Evolutionary conservation across 2,329 filamentous ascomycete species (phyloP), one percentile per base, ranked within the genome.

Genomic region (Sarocladium brachiariae): DNA sequence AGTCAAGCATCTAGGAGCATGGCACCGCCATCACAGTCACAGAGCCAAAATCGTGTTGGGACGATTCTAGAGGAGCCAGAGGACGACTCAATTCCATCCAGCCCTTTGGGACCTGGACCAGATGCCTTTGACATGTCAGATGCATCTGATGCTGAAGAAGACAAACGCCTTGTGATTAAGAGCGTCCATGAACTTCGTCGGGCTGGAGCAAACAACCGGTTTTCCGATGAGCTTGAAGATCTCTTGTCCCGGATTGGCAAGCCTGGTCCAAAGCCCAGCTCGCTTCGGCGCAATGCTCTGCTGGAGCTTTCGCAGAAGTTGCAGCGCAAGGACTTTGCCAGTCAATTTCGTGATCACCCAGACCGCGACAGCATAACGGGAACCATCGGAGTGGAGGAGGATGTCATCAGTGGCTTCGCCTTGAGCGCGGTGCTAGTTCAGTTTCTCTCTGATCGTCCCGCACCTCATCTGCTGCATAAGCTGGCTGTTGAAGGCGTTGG

Each of bases 311-410:
- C 76, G 1, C 71, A 75, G 39, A 82, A 80, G 58, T 70, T 84
- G 37, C 75, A 77, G 46, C 71, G 84, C 47, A 82, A 83, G 58
- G 72, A 72, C 1, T 90, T 87, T 58, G 71, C 80, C 24, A 73
- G 75, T 16, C 83, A 87, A 54, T 90, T 96, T 58, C 76, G 86
- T 18, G 84, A 90, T 54, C 84, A 89, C 56, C 81, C 82, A 6
- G 80, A 86, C 51, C 86, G 89, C 54, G 77, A 82, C 50, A 78
- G 78, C 25, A 72, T 96, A 14, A 78, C 89, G 49, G 73, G 78
- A 39, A 77, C 79, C 37, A 71, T 87, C 9, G 75, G 73, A 1
- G 71, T 73, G 46, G 80, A 85, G 59, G 66, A 73, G 1, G 86
- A 90, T 61, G 56, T 75, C 19, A 69, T 86, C 31, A 75, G 76